Percentiles rank a stretch among this genome's conserved stretches.
These are phyloP conservation scores for Suillus spraguei DNA, from an alignment of 768 basidiomycete species.

Conservation along the genomic window DNA sequence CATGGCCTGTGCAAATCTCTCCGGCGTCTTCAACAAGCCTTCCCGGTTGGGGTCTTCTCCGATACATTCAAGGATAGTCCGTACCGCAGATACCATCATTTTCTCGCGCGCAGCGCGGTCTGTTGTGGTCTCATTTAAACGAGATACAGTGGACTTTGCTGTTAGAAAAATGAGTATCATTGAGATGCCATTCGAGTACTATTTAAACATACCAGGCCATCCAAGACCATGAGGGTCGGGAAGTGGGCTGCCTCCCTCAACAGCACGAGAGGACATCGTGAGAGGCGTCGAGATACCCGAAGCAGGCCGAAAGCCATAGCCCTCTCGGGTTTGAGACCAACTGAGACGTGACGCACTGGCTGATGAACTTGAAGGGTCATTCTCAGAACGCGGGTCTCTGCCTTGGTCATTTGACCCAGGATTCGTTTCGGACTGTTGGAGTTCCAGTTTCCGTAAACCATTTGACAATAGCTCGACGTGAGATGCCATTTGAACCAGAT, in stretches of 20 bases:
- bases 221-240: constrained; percentile 76
- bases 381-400: constrained; percentile 15
- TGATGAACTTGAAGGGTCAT: constrained; percentile 11
- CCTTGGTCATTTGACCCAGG: constrained; percentile 10
- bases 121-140: constrained; percentile 77
- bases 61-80: constrained; percentile 93
- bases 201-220: constrained; percentile 75
- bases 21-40: constrained; percentile 88
- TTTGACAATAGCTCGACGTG: constrained; percentile 46
- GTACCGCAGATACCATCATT: constrained; percentile 81
- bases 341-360: constrained; percentile 21
- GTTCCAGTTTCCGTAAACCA: constrained; percentile 50
- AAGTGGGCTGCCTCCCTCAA: constrained; percentile 36
- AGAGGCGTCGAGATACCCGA: constrained; percentile 72
- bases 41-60: constrained; percentile 98
- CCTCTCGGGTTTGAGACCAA: constrained; percentile 57
- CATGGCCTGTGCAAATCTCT: constrained; percentile 94
- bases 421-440: constrained; percentile 24
- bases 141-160: constrained; percentile 91
- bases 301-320: constrained; percentile 77
- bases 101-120: constrained; percentile 74
- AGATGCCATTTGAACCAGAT: constrained; percentile 28
- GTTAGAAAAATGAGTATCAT: constrained; percentile 19
- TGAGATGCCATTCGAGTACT: constrained; percentile 13
- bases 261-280: constrained; percentile 30